Base-by-base conservation (phyloP, 805 yeast species). In the Spathaspora girioi region DNA sequence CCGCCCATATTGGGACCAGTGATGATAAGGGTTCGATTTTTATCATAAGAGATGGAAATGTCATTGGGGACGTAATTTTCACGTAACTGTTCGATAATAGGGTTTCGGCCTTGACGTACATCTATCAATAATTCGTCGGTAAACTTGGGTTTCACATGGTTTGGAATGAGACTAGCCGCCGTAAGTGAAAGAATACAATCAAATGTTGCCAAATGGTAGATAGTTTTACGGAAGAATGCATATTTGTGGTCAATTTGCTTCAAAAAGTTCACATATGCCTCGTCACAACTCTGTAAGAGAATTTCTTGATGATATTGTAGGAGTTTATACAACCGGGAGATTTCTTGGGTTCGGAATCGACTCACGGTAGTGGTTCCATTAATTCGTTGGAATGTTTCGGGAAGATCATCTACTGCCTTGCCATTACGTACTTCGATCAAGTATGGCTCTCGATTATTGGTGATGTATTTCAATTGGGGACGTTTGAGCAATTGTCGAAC, bases 1-100 rank as follows among this genome's bases (percentile, higher is more conserved):
- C 96, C 96, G 9, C 96, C 96, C 91, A 88, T 87, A 57, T 88
- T 88, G 0, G 96, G 94, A 0, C 96, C 96, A 0, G 96, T 88
- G 19, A 91, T 80, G 14, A 91, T 75, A 50, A 84, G 70, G 2
- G 70, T 78, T 32, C 89, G 73, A 12, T 80, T 75, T 3, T 70
- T 64, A n/a, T 69, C 61, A 6, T 68, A 61, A 5, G 71, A 58
- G 71, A 91, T 78, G 6, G 63, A 50, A 5, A 85, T 76, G 55
- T 84, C 82, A 62, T 90, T 91, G 1, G 94, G 76, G 11, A 91
- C 88, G 61, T 82, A 87, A 27, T 59, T 56, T 1, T 61, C 60
- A 7, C 60, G 54, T 43, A 83, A 59, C 12, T 73, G 76, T 59
- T 84, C 89, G 9, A 85, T 76, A 49, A 85, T 78, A 2, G 93